Percentiles rank a stretch among this genome's conserved stretches.
Conservation (phyloP, 257 asterid genomes). For the Ballota nigra region DNA sequence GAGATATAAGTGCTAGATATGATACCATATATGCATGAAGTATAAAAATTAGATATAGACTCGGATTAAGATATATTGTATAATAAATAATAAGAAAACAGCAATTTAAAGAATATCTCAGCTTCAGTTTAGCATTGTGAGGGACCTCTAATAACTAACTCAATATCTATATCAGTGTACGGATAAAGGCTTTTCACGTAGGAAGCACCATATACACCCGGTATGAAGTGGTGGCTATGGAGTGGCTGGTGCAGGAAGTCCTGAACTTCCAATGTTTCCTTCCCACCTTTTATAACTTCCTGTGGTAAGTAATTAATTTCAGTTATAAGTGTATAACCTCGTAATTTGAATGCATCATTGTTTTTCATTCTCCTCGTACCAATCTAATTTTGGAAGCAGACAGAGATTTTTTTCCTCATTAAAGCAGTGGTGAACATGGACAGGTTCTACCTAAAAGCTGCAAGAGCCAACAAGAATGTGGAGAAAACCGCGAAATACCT, state of each 20-base stretch:
- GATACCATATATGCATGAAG: neutral
- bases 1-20: conserved; percentile 2
- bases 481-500: conserved; percentile 70
- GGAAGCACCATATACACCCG: conserved; percentile 61
- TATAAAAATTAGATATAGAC: neutral
- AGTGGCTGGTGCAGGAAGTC: conserved; percentile 97
- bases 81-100: neutral
- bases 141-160: conserved; percentile 16
- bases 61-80: neutral
- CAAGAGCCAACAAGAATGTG: conserved; percentile 52
- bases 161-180: conserved; percentile 41
- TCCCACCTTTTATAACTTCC: conserved; percentile 81
- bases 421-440: conserved; percentile 8
- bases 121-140: neutral
- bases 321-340: neutral
- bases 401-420: neutral
- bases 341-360: neutral
- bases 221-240: conserved; percentile 96
- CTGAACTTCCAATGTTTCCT: conserved; percentile 83
- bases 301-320: conserved; percentile 51
- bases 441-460: conserved; percentile 92
- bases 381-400: neutral
- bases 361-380: neutral
- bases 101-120: neutral
- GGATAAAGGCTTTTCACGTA: conserved; percentile 51